Conservation (phyloP, 2,329 filamentous ascomycete species). For the Dactylellina leptospora region DNA sequence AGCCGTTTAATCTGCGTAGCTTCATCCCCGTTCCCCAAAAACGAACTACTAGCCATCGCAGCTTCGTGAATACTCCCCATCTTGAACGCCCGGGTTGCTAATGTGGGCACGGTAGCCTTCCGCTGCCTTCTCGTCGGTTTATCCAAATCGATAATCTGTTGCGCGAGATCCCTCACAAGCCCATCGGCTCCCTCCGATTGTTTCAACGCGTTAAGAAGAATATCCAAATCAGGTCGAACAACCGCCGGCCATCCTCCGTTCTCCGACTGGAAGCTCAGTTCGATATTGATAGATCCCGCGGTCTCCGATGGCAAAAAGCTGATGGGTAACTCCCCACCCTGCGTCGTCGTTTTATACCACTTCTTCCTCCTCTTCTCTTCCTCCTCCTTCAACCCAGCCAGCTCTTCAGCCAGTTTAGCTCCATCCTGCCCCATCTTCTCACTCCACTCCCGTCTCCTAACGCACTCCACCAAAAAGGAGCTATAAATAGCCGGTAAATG, state of each 20-base stretch:
- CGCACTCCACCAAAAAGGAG: slow-evolving; percentile 83
- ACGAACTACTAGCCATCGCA: slow-evolving; percentile 83
- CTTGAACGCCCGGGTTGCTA: slow-evolving; percentile 70
- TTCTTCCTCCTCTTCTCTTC: slow-evolving; percentile 86
- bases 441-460: slow-evolving; percentile 86
- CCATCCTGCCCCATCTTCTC: slow-evolving; percentile 91
- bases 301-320: slow-evolving; percentile 69
- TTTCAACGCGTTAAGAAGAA: slow-evolving; percentile 74
- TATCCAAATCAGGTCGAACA: slow-evolving; percentile 77
- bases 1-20: slow-evolving; percentile 70
- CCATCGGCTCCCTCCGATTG: slow-evolving; percentile 71
- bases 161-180: slow-evolving; percentile 75
- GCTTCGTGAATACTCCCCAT: slow-evolving; percentile 94
- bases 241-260: slow-evolving; percentile 84
- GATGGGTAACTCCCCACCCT: slow-evolving; percentile 67
- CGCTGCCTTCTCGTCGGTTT: slow-evolving; percentile 68
- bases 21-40: slow-evolving; percentile 81
- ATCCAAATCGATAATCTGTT: slow-evolving; percentile 80
- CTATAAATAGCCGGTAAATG: slow-evolving; percentile 90
- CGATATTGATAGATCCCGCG: slow-evolving; percentile 52
- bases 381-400: slow-evolving; percentile 90
- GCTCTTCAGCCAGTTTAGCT: slow-evolving; percentile 86
- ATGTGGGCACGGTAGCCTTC: slow-evolving; percentile 67
- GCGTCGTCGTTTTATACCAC: slow-evolving; percentile 80
- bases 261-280: slow-evolving; percentile 55